These are phyloP conservation scores for Vaccinium corymbosum DNA, from an alignment of 148 eudicot species.

Conservation along the genomic window DNA sequence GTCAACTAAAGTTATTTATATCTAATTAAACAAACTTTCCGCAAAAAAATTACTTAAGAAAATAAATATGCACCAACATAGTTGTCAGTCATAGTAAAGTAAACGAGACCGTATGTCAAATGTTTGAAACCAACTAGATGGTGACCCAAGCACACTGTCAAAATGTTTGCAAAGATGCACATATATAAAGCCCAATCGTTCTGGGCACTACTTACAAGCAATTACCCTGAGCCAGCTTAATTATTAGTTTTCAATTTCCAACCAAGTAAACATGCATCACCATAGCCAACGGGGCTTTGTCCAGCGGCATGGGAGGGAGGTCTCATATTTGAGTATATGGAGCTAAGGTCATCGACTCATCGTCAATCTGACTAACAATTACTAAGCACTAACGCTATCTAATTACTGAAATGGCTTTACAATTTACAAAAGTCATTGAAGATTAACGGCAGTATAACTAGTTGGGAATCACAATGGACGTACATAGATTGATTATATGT, in stretches of 20 bases:
- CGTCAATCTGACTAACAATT: no score
- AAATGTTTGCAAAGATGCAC: not conserved
- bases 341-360: no score
- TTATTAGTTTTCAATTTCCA: not conserved
- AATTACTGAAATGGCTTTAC: not conserved
- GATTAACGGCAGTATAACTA: not conserved
- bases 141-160: not conserved
- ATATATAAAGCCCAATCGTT: no score
- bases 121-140: constrained; percentile 5
- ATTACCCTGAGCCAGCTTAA: not conserved
- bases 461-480: not conserved
- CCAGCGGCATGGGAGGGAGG: no score
- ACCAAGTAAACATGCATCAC: not conserved
- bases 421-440: not conserved
- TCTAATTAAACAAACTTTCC: not conserved
- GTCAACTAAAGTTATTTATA: not conserved
- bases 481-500: not conserved
- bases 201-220: no score
- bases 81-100: not conserved
- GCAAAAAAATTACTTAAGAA: no score
- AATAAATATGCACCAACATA: not conserved
- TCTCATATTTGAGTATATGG: no score
- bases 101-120: not conserved
- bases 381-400: no score
- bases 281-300: not conserved